Percentiles rank a stretch among this genome's conserved stretches.
Conservation (phyloP, 169 alveolate genomes). For the Eimeria sp. region DNA sequence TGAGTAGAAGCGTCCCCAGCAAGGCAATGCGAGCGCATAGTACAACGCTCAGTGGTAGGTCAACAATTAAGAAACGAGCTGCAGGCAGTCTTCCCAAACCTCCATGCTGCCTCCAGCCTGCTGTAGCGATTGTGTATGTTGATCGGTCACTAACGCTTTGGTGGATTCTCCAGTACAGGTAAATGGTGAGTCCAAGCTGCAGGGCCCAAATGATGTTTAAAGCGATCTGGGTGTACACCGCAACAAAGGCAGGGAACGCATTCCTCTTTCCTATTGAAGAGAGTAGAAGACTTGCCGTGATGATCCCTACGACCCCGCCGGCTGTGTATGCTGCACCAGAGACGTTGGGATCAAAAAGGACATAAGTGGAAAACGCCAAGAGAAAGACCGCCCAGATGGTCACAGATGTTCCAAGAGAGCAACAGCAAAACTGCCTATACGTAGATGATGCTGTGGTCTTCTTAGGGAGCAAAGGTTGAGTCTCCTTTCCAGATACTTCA, state of each 20-base stretch:
- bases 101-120: constrained; percentile 61
- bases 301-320: constrained; percentile 74
- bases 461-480: constrained; percentile 27
- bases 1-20: constrained; percentile 53
- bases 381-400: constrained; percentile 81
- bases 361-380: constrained; percentile 56
- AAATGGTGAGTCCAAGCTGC: constrained; percentile 61
- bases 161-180: constrained; percentile 45
- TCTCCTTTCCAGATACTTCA: constrained; percentile 13
- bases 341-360: constrained; percentile 65
- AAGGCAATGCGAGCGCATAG: constrained; percentile 59
- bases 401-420: constrained; percentile 78
- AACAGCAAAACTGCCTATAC: constrained; percentile 76
- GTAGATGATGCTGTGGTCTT: constrained; percentile 20
- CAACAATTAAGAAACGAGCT: constrained; percentile 41
- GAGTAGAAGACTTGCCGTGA: constrained; percentile 76
- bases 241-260: constrained; percentile 76
- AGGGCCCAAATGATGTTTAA: constrained; percentile 58
- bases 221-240: constrained; percentile 75
- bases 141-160: neutral
- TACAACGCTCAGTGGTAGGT: constrained; percentile 53
- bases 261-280: constrained; percentile 71
- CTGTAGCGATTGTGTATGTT: constrained; percentile 53
- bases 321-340: constrained; percentile 80
- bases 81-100: neutral